Evolutionary conservation across 139 green algal species (phyloP), one percentile per base, ranked within the genome.

Genomic region (Mesotaenium endlicherianum): DNA sequence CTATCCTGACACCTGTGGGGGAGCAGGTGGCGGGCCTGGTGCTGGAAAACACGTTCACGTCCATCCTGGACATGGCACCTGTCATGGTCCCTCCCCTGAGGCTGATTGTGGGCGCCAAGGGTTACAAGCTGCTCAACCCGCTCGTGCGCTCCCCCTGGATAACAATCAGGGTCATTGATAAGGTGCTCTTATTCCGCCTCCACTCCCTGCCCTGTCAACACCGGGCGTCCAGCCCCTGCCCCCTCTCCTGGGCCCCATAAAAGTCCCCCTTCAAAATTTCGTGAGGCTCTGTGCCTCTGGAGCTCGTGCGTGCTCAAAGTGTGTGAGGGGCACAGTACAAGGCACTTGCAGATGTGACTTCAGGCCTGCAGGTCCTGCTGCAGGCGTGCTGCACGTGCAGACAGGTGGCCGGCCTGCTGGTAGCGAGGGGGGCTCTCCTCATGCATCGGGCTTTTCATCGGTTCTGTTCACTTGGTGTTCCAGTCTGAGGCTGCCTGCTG

Each of bases 61-160:
- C 85, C 20, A 85, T 91, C 34, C 50, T 86, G 39, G 87, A 91
- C 57, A 91, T 91, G 87, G 87, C 87, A 34, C 78, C 75, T 1
- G 42, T 72, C 39, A 75, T 91, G 80, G 41, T 91, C 34, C 87
- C 87, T 11, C 71, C 87, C 30, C 84, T 92, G 53, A 34, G 68
- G 16, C 47, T 74, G 11, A 43, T 89, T 1, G 4, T 92, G 11
- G 85, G 88, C 4, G 59, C 41, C 4, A 64, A 88, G 38, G 68
- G 64, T 3, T 75, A 58, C 17, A 90, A 88, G 64, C 85, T 89
- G 2, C 83, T 92, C 80, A 98, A 98, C 87, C 95, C 89, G 34
- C 85, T 98, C 49, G 88, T 98, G 14, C 91, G 93, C 60, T 97
- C 95, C 80, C 94, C 93, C 86, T 98, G 95, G 95, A 39, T 80